Base-by-base conservation (phyloP, 768 basidiomycete species). In the Agrocybe chaxingu region DNA sequence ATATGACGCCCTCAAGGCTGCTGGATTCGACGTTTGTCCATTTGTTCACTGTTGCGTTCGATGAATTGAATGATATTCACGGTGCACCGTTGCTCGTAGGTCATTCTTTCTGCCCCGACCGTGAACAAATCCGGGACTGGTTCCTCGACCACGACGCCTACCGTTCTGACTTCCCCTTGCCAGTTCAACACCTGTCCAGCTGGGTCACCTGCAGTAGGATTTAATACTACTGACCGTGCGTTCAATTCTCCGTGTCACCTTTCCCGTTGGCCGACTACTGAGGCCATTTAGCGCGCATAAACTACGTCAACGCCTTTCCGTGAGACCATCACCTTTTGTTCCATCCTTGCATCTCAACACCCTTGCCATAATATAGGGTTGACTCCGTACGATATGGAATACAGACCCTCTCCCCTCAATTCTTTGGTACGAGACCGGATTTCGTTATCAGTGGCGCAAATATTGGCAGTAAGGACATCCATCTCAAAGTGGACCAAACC, bases 401-500 rank as follows among this genome's bases (percentile, higher is more conserved):
- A 29, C 68, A 78, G 51, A 76, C 72, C 0, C 60, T 77, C 11
- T 67, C 73, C 1, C 75, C 75, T 0, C 50, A 68, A 49, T 70
- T 75, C 56, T 76, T 74, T 51, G 62, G 63, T 9, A 52, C 65
- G 18, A 57, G 55, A 35, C 70, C 79, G 1, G 77, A 79, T 47
- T 62, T 81, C 30, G 69, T 77, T 7, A 67, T 80, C 24, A 68
- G 67, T 51, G 78, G 78, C 0, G 70, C 75, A 0, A 79, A 79
- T 55, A 67, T 75, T 13, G 74, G 75, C 46, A 69, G 73, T 72
- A 48, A 59, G 72, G 55, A 4, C 1, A 31, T 30, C 32, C 19
- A n/a, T 29, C 29, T 33, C 19, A 9, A 16, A 7, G 35, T 35
- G 32, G 10, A 31, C 38, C 9, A 16, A 6, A 24, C 5, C 6